These are phyloP conservation scores for Alternaria longipes DNA, from an alignment of 2,329 filamentous ascomycete genomes.

Conservation along the genomic window DNA sequence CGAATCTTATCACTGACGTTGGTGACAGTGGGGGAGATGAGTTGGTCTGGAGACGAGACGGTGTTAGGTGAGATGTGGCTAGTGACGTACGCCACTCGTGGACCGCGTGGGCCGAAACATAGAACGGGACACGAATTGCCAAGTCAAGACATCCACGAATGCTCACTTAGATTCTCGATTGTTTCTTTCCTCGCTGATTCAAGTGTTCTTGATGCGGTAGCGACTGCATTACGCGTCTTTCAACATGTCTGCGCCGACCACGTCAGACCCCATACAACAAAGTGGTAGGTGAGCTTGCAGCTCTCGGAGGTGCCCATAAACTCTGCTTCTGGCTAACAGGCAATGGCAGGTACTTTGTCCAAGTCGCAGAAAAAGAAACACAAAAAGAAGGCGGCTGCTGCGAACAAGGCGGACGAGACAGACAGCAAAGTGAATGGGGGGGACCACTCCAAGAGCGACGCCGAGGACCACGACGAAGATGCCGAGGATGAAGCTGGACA, in stretches of 20 bases:
- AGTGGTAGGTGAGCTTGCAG: constrained; percentile 48
- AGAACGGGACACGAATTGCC: constrained; percentile 49
- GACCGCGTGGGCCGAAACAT: constrained; percentile 38
- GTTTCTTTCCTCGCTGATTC: constrained; percentile 2
- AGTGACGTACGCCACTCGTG: constrained; percentile 33
- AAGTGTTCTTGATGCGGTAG: constrained; percentile 15
- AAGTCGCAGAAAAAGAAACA: constrained; percentile 55
- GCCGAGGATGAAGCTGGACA: constrained; percentile 49
- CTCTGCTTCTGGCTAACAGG: constrained; percentile 32
- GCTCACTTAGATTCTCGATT: constrained; percentile 30
- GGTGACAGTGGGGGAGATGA: background rate
- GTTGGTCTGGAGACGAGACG: background rate
- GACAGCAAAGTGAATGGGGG: constrained; percentile 42
- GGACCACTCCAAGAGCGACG: constrained; percentile 30
- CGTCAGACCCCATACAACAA: constrained; percentile 43
- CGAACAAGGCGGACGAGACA: constrained; percentile 38
- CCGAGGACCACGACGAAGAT: constrained; percentile 42
- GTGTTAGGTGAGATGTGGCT: constrained; percentile 28
- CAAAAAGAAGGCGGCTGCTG: constrained; percentile 47
- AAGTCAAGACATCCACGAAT: constrained; percentile 42
- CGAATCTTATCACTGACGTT: background rate
- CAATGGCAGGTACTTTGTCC: constrained; percentile 35
- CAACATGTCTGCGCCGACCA: constrained; percentile 43
- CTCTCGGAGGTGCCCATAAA: constrained; percentile 24
- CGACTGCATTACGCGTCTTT: constrained; percentile 18